Evolutionary conservation across 345 rosid genomes (phyloP), one percentile per base, ranked within the genome.

Genomic region (Populus nigra): DNA sequence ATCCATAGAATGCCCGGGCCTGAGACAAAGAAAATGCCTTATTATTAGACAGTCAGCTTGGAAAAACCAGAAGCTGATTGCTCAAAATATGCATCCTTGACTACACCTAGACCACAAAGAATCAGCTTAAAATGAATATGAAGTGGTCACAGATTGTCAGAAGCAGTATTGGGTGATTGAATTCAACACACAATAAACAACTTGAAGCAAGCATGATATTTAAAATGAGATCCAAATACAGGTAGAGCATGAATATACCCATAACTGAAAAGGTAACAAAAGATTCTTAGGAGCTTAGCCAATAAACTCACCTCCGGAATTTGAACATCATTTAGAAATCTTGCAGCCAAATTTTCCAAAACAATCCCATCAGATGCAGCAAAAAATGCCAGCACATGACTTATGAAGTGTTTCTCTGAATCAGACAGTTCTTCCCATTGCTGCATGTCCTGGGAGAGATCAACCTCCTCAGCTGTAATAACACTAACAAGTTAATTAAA

Each of bases 291-390:
- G 43, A 18, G 69, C 69, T 74, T 36, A 49, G 65, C 39, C 20
- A 67, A 77, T 3, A 71, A 63, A 33, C 11, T 78, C 71, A 92
- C 96, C 96, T 94, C 98, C 5, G 97, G 94, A 76, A 93, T 83
- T 85, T 94, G 98, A 71, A 94, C 84, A 73, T 93, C 99, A 73
- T 83, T 94, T 76, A 94, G 82, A 86, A 94, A 93, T 47, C 99
- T 88, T 75, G 94, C 92, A 75, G 95, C 97, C 84, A 91, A 74
- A 81, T 93, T 94, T 86, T 93, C 98, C 83, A 94, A 79, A 63
- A 93, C 98, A 74, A 94, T 93, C 68, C 98, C 97, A 88, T 94
- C 98, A 22, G 98, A 94, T 53, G 98, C 91, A 33, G 98, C 98
- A 62, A 94, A 93, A 80, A 94, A 94, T 1, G 98, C 98, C 5